These are phyloP conservation scores for Ogataea kodamae DNA, from an alignment of 805 yeast genomes.

Conservation along the genomic window DNA sequence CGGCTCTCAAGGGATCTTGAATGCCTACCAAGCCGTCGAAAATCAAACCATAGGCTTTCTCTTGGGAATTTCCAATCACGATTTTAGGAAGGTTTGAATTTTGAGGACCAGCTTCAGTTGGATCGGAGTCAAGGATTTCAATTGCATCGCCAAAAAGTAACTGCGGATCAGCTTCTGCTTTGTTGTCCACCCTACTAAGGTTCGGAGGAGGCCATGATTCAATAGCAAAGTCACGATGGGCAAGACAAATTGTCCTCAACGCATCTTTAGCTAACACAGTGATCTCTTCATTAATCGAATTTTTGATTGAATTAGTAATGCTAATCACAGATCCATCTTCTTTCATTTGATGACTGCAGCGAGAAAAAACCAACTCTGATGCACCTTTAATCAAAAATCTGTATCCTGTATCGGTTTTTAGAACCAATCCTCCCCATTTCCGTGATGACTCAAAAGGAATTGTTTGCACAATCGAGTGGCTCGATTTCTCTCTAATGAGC, in stretches of 20 bases:
- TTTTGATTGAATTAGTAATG: conserved; percentile 32
- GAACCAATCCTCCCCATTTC: conserved; percentile 87
- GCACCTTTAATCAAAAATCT: conserved; percentile 88
- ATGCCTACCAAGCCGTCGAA: conserved; percentile 84
- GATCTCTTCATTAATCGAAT: conserved; percentile 30
- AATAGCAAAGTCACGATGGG: conserved; percentile 63
- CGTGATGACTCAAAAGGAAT: conserved; percentile 90
- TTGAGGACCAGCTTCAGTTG: conserved; percentile 15
- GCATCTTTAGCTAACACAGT: conserved; percentile 69
- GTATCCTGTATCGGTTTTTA: conserved; percentile 44
- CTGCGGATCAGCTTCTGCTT: conserved; percentile 42
- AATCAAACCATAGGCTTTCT: conserved; percentile 36
- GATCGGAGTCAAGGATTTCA: conserved; percentile 20
- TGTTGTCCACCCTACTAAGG: conserved; percentile 32
- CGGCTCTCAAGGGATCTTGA: conserved; percentile 89
- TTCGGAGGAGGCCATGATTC: conserved; percentile 68
- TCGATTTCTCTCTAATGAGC: conserved; percentile 36
- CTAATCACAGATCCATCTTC: conserved; percentile 30
- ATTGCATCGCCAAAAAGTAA: conserved; percentile 37
- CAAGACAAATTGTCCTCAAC: conserved; percentile 83
- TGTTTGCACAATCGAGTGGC: conserved; percentile 53
- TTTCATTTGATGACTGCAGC: conserved; percentile 45
- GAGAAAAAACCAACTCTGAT: conserved; percentile 74
- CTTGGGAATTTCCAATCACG: conserved; percentile 26
- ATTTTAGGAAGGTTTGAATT: conserved; percentile 26